A percentile compares a stretch with the other conserved stretches of the same genome.
These are phyloP conservation scores for Clausena lansium DNA, from an alignment of 345 rosid species.

Conservation along the genomic window DNA sequence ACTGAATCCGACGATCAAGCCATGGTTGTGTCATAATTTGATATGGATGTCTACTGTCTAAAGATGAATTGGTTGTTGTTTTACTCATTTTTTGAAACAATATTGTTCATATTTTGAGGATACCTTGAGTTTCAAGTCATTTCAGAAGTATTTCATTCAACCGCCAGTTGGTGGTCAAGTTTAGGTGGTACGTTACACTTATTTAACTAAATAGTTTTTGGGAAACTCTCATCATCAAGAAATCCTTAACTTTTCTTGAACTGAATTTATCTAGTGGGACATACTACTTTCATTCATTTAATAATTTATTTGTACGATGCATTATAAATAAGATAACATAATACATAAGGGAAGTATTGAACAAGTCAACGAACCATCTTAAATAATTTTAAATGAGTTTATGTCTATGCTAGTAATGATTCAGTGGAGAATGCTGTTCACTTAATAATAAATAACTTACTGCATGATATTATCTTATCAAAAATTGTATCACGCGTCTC, in stretches of 20 bases:
- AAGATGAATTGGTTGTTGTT: background rate
- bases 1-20: conserved; percentile 50
- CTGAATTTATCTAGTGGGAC: background rate
- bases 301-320: no score
- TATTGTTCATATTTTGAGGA: conserved; percentile 8
- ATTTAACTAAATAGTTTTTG: background rate
- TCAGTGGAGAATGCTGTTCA: no score
- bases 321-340: no score
- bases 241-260: background rate
- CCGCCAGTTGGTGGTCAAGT: conserved; percentile 48
- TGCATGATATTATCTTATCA: no score
- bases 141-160: conserved; percentile 21
- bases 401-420: no score
- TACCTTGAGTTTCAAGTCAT: conserved; percentile 45
- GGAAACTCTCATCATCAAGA: background rate
- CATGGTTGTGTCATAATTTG: conserved; percentile 38
- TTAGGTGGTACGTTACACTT: conserved; percentile 10
- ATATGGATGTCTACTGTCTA: background rate
- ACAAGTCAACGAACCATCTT: no score
- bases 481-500: no score
- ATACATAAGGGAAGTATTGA: no score
- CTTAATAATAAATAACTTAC: no score
- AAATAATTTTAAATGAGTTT: no score
- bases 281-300: no score
- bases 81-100: background rate